Evolutionary conservation across 2,329 filamentous ascomycete genomes (phyloP).

Genomic region (Pyricularia sp.): DNA sequence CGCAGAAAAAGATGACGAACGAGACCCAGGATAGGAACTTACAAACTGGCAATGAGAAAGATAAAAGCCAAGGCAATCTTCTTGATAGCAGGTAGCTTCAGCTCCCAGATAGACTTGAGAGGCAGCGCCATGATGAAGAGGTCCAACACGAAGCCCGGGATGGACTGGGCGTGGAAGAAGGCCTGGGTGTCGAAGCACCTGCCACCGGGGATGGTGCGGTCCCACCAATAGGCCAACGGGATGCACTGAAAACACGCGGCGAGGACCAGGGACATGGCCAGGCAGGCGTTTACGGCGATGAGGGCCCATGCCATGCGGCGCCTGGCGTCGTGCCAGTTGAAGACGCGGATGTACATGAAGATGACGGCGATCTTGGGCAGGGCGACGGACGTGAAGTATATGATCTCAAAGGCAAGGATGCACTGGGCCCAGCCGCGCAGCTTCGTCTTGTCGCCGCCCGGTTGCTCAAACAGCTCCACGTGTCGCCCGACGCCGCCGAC

Average conservation of each 20-base stretch:
- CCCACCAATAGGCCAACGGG: conserved; percentile 12
- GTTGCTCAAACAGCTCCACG: conserved; percentile 8
- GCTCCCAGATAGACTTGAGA: conserved; percentile 14
- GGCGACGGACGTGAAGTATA: conserved; percentile 16
- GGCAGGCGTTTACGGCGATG: conserved; percentile 10
- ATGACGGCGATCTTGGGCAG: conserved; percentile 18
- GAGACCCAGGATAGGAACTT: not conserved
- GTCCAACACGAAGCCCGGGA: conserved; percentile 14
- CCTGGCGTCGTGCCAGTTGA: conserved; percentile 14
- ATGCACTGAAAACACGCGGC: conserved; percentile 12
- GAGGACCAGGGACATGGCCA: conserved; percentile 7
- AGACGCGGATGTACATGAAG: conserved; percentile 17
- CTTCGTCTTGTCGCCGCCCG: conserved; percentile 5
- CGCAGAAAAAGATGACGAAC: not conserved
- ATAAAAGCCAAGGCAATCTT: conserved; percentile 14
- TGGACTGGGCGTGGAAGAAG: conserved; percentile 15
- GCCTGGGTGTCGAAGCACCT: conserved; percentile 12
- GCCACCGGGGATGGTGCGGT: conserved; percentile 5
- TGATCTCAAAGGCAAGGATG: conserved; percentile 15
- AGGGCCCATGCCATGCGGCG: conserved; percentile 10
- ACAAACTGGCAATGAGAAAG: conserved; percentile 11
- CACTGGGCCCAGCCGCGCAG: conserved; percentile 13
- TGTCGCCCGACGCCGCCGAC: conserved; percentile 15
- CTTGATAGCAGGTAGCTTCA: conserved; percentile 14
- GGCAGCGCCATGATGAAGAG: conserved; percentile 15